Evolutionary conservation across 2,329 filamentous ascomycete genomes (phyloP).

Genomic region (Penicillium sp.): DNA sequence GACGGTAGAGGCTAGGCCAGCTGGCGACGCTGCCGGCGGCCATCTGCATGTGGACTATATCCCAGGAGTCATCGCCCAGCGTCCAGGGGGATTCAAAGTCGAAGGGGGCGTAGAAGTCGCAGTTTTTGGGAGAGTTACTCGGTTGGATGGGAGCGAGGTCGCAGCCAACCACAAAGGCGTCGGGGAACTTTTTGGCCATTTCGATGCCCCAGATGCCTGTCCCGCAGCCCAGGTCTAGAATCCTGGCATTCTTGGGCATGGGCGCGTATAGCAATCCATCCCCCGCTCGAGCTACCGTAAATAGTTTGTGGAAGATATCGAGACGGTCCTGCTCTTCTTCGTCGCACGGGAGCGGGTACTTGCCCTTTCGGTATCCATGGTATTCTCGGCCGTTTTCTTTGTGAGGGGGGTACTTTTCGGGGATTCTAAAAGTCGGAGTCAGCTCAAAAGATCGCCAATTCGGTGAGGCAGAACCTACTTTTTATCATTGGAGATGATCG

Average conservation of each 20-base stretch:
- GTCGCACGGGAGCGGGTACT: slow-evolving; percentile 78
- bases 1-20: slow-evolving; percentile 74
- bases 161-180: slow-evolving; percentile 61
- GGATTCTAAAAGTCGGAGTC: slow-evolving; percentile 25
- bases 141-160: slow-evolving; percentile 66
- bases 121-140: slow-evolving; percentile 68
- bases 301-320: slow-evolving; percentile 80
- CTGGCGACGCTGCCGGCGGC: slow-evolving; percentile 74
- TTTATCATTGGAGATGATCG: slow-evolving; percentile 21
- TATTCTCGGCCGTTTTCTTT: slow-evolving; percentile 72
- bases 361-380: slow-evolving; percentile 65
- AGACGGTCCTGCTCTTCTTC: slow-evolving; percentile 75
- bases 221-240: slow-evolving; percentile 74
- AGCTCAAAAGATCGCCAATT: background rate
- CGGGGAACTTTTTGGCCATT: slow-evolving; percentile 68
- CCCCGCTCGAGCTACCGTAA: slow-evolving; percentile 61
- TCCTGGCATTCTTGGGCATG: slow-evolving; percentile 46
- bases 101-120: slow-evolving; percentile 66
- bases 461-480: slow-evolving; percentile 15
- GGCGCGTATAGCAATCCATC: slow-evolving; percentile 47
- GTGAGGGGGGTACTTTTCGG: slow-evolving; percentile 45
- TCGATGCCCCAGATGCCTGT: slow-evolving; percentile 92
- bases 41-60: slow-evolving; percentile 81
- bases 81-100: slow-evolving; percentile 80
- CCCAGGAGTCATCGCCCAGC: slow-evolving; percentile 67